These are phyloP conservation scores for Cordyceps fumosorosea DNA, from an alignment of 2,329 filamentous ascomycete species.

Conservation along the genomic window DNA sequence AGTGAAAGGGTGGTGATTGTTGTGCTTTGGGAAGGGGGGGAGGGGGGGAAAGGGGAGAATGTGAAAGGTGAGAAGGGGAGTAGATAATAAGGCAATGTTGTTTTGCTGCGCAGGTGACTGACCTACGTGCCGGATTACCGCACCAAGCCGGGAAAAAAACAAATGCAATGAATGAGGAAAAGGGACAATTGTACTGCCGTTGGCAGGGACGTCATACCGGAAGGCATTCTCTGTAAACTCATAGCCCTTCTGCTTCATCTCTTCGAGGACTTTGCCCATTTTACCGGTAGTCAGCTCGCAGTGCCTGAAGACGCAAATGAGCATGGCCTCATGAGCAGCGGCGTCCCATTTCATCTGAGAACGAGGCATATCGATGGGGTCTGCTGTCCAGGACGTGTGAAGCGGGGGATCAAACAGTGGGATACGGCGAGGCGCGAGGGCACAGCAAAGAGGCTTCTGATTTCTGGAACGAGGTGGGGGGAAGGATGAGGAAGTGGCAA, in stretches of 20 bases:
- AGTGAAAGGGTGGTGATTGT: not conserved
- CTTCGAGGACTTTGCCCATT: conserved; percentile 30
- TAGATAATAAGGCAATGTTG: not conserved
- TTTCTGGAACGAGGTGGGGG: not conserved
- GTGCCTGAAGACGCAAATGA: conserved; percentile 34
- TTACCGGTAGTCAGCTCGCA: conserved; percentile 27
- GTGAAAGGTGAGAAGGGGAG: not conserved
- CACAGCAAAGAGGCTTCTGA: not conserved
- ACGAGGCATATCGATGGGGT: conserved; percentile 11
- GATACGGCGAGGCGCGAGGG: not conserved
- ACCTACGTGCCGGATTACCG: not conserved
- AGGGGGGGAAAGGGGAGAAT: not conserved
- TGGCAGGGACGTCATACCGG: conserved; percentile 25
- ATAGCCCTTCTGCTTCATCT: conserved; percentile 33
- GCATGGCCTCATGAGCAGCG: conserved; percentile 37
- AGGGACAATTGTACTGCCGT: not conserved
- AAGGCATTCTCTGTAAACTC: conserved; percentile 34
- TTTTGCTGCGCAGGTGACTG: not conserved
- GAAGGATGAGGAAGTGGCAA: not conserved
- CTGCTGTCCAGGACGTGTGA: not conserved
- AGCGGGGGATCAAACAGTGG: not conserved
- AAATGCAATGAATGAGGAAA: not conserved
- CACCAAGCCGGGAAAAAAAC: not conserved
- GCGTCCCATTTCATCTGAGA: conserved; percentile 33
- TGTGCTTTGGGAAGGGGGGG: not conserved